phyloP scores from a whole-genome alignment of 257 asterid genomes.

The Paraleonurus japonicus region DNA sequence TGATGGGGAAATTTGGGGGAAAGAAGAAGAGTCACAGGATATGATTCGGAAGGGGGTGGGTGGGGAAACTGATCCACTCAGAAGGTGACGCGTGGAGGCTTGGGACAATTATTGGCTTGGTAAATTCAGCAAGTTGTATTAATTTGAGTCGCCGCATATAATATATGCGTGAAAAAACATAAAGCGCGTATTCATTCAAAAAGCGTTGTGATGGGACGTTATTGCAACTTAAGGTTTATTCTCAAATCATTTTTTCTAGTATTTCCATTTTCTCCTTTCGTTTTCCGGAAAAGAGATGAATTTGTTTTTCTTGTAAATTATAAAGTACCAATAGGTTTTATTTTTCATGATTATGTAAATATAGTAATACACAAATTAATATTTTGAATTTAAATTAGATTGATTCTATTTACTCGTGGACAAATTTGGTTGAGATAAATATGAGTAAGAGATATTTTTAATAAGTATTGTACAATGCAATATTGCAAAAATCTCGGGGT shows the following conservation, averaged over 20 bases:
- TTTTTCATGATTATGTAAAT: not conserved
- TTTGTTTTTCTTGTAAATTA: not conserved
- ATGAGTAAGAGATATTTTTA: too few species aligned
- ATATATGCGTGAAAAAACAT: conserved; percentile 24
- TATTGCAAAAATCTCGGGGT: too few species aligned
- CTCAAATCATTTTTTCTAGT: not conserved
- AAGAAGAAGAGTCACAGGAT: conserved; percentile 11
- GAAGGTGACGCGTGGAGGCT: conserved; percentile 29
- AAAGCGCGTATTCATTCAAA: conserved; percentile 9
- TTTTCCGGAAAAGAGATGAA: not conserved
- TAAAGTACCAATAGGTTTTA: not conserved
- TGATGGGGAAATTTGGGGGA: conserved; percentile 24
- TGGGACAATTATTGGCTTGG: conserved; percentile 21
- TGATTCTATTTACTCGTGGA: too few species aligned
- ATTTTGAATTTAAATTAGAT: too few species aligned
- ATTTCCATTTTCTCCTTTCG: not conserved
- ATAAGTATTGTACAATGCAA: too few species aligned
- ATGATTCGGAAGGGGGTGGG: conserved; percentile 23
- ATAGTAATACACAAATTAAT: too few species aligned
- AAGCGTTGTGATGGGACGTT: not conserved
- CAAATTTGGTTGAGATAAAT: too few species aligned
- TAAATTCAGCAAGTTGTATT: conserved; percentile 8
- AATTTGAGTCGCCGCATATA: conserved; percentile 29
- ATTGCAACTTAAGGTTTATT: not conserved
- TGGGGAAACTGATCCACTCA: conserved; percentile 11